Conservation (phyloP, 805 yeast genomes). For the Candida michaelii region DNA sequence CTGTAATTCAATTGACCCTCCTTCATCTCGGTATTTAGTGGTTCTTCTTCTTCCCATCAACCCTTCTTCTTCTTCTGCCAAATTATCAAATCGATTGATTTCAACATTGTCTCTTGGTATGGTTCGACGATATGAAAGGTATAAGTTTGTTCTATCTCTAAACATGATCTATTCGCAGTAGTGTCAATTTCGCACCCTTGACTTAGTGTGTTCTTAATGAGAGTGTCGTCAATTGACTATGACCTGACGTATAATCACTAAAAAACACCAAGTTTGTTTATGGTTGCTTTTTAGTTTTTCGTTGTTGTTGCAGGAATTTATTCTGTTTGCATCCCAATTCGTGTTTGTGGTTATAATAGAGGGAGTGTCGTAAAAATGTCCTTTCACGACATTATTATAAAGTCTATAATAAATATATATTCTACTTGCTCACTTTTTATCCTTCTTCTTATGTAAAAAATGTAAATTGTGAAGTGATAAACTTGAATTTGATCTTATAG, state of each 20-base stretch:
- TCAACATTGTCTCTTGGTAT: constrained; percentile 59
- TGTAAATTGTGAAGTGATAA: constrained; percentile 24
- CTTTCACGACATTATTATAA: too few relatives aligned
- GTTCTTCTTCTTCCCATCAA: constrained; percentile 41
- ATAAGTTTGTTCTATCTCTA: constrained; percentile 92
- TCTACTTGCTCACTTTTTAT: constrained; percentile 14
- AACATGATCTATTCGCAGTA: constrained; percentile 52
- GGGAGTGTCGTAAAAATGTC: too few relatives aligned
- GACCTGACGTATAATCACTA: too few relatives aligned
- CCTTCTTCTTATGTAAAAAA: constrained; percentile 34
- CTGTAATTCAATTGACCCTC: constrained; percentile 46
- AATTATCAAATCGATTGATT: constrained; percentile 32
- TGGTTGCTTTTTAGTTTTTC: too few relatives aligned
- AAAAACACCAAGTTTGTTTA: too few relatives aligned
- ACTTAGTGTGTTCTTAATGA: too few relatives aligned
- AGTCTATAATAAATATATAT: too few relatives aligned
- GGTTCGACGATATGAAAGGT: constrained; percentile 83
- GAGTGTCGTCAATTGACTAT: too few relatives aligned
- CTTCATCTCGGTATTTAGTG: constrained; percentile 22
- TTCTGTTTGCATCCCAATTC: too few relatives aligned
- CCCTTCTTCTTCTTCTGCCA: constrained; percentile 60
- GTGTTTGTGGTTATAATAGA: too few relatives aligned
- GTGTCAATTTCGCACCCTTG: too few relatives aligned
- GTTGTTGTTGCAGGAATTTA: too few relatives aligned
- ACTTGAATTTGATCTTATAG: constrained; percentile 15